Evolutionary conservation across 2,329 filamentous ascomycete species (phyloP), one percentile per base, ranked within the genome.

Genomic region (Aureobasidium sp.): DNA sequence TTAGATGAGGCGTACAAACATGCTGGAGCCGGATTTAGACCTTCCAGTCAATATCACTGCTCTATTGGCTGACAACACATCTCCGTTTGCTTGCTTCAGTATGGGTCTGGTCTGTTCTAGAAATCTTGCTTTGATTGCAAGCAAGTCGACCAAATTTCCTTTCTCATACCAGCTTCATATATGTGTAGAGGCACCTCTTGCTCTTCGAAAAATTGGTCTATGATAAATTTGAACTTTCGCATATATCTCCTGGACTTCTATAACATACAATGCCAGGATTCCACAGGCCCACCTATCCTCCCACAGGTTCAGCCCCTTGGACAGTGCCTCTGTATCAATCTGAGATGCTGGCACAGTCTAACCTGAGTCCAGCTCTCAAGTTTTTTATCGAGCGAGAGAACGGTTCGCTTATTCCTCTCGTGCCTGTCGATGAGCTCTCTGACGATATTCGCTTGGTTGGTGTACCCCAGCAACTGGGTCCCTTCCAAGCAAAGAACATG

Each of bases 401-500:
- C 29, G 64, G 66, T 11, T 55, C 58, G 7, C 60, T 69, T 45
- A 65, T 73, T 0, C 71, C 72, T 4, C 61, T 75, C 3, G 61
- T 74, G 12, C 68, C 72, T 16, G 66, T 64, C 5, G 72, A 75
- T 50, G 70, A 74, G 58, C 63, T 75, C 3, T 70, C 71, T n/a
- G 56, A 57, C 47, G 59, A 59, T 0, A 63, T 71, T 39, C 62
- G 64, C n/a, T 62, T 74, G 10, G 59, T 64, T 25, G 69, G 66
- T 7, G 58, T 71, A 6, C 67, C 70, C 30, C 63, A 65, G 1
- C 58, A 64, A 14, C 55, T 74, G 37, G 64, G 54, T 16, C 62
- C 57, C n/a, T 58, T 60, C 29, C 56, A 67, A 19, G 61, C 61
- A 6, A 57, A 60, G 16, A 62, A 60, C 4, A 62, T 70, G 61